Evolutionary conservation across 164 flowering plant genomes (phyloP).

Genomic region (Vitis amurensis): DNA sequence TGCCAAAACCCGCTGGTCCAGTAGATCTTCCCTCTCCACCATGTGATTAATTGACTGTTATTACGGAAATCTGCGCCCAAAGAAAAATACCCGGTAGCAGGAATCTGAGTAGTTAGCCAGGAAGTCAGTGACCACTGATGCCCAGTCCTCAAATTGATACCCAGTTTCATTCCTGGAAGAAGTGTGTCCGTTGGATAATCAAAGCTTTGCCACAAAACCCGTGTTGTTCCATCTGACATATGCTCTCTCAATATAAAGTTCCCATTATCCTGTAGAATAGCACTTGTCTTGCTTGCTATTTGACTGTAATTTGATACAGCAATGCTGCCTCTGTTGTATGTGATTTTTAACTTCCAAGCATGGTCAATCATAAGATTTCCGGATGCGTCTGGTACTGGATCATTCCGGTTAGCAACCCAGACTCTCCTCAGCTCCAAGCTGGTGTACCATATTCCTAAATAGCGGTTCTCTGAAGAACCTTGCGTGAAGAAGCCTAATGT

Average conservation of each 20-base stretch:
- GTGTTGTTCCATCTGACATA: conserved; percentile 16
- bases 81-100: conserved; percentile 25
- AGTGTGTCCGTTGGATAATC: conserved; percentile 38
- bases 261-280: conserved; percentile 23
- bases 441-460: neutral
- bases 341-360: conserved; percentile 8
- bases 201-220: conserved; percentile 39
- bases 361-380: conserved; percentile 11
- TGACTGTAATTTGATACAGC: neutral
- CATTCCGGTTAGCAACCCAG: conserved; percentile 23
- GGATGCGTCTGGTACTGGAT: neutral
- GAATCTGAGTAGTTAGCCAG: conserved; percentile 16
- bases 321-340: neutral
- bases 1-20: conserved; percentile 18
- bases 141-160: conserved; percentile 17
- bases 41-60: conserved; percentile 11
- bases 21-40: conserved; percentile 5
- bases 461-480: neutral
- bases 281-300: conserved; percentile 2
- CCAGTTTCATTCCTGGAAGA: conserved; percentile 38
- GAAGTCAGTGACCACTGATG: conserved; percentile 21
- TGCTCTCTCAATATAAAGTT: conserved; percentile 32
- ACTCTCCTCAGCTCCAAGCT: neutral
- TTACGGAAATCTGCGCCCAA: conserved; percentile 20
- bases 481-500: conserved; percentile 3